Base-by-base conservation (phyloP, 257 asterid species). In the Solanum dulcamara region DNA sequence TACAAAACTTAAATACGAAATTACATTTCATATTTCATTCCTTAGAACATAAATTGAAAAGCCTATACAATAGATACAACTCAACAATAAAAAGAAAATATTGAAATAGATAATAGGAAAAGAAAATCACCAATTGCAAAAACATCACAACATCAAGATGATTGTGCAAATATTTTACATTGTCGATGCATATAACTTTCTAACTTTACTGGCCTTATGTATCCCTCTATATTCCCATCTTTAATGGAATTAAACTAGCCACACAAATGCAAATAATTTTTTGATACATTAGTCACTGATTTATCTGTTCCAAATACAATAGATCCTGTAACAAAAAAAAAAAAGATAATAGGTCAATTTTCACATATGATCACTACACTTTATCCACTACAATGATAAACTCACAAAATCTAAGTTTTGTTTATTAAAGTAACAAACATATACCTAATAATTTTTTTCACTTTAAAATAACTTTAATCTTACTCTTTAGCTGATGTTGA, bases 231-330 rank as follows among this genome's bases (percentile, higher is more conserved):
- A 70, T 68, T 35, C 28, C 26, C 17, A 71, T 38, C 53, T 38
- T 71, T 9, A 22, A 71, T 2, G 30, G 2, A 70, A 17, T 15
- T 15, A 30, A 77, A 48, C 44, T 77, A 77, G 28, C 89, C 42
- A 75, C 86, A 57, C n/a, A 38, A 37, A 60, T 46, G 50, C 72
- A 72, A 74, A 20, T 40, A 89, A 80, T 85, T 88, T 84, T 86
- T 83, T 8, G 85, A 62, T 55, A 81, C 85, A 3, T 77, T 59
- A 7, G 71, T 66, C 68, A 91, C n/a, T 2, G 81, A 79, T 84
- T 91, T 88, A 85, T 94, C 85, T 15, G 99, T 91, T 40, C 90
- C 85, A 71, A 96, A 96, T 44, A 93, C 97, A 81, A 85, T 42
- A 53, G 89, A 93, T 15, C 97, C 99, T 96, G 91, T 91, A 87